Conservation (phyloP, 2,329 filamentous ascomycete species). For the Byssochlamys sp. region DNA sequence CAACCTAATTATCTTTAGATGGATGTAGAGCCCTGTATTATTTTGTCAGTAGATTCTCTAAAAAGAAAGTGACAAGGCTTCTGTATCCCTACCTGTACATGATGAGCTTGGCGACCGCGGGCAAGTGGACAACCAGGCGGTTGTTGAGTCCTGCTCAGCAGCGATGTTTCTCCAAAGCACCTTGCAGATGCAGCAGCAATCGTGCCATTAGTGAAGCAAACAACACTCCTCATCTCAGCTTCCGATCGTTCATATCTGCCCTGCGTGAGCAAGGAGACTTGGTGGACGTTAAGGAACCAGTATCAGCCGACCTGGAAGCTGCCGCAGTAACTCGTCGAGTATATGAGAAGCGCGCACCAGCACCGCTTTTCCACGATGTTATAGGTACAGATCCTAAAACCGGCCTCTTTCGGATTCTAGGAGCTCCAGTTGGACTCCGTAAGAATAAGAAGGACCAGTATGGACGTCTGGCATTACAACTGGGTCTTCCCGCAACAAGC, state of each 20-base stretch:
- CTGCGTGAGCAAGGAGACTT: conserved; percentile 5
- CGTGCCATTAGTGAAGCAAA: neutral
- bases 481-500: conserved; percentile 8
- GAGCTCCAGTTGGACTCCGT: conserved; percentile 6
- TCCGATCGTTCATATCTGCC: neutral
- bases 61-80: neutral
- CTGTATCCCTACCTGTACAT: neutral
- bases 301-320: conserved; percentile 7
- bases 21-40: neutral
- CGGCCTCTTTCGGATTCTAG: conserved; percentile 7
- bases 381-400: neutral
- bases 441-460: conserved; percentile 1
- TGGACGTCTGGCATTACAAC: conserved; percentile 9
- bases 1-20: too few relatives aligned
- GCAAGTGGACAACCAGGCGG: neutral
- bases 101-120: neutral
- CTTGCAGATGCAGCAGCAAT: neutral
- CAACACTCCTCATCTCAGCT: neutral
- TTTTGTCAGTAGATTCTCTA: neutral
- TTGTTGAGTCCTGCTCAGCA: neutral
- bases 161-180: neutral
- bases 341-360: conserved; percentile 5
- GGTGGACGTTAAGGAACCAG: conserved; percentile 7
- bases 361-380: conserved; percentile 5
- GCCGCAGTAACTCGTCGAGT: conserved; percentile 7